A percentile compares a stretch with the other conserved stretches of the same genome.
These are phyloP conservation scores for Saccharomyces hybrid DNA, from an alignment of 1,139 yeast species.

Conservation along the genomic window DNA sequence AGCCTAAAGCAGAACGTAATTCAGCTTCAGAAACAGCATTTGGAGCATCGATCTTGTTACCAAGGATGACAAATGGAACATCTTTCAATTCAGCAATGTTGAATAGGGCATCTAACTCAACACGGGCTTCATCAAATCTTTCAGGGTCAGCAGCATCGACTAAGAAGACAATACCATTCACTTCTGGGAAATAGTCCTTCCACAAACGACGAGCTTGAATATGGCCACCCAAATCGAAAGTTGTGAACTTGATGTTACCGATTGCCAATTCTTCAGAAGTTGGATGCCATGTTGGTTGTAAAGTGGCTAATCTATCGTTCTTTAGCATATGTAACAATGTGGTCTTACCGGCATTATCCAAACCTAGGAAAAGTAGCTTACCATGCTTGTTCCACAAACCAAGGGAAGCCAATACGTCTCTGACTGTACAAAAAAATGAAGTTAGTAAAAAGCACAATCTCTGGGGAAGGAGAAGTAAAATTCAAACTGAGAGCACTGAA, in stretches of 20 bases:
- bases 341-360: slow-evolving; percentile 98
- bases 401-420: slow-evolving; percentile 85
- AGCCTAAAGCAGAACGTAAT: slow-evolving; percentile 82
- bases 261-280: slow-evolving; percentile 96
- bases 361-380: slow-evolving; percentile 86
- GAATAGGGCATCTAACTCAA: slow-evolving; percentile 87
- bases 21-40: slow-evolving; percentile 94
- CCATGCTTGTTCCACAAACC: slow-evolving; percentile 99
- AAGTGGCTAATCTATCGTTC: slow-evolving; percentile 94
- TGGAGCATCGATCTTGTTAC: slow-evolving; percentile 93
- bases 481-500: background rate
- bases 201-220: slow-evolving; percentile 97
- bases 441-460: background rate
- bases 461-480: background rate
- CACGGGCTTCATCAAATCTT: slow-evolving; percentile 89
- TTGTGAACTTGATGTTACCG: slow-evolving; percentile 93
- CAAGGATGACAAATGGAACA: slow-evolving; percentile 90
- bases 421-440: slow-evolving; percentile 41
- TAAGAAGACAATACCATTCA: slow-evolving; percentile 90
- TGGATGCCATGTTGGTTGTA: slow-evolving; percentile 97
- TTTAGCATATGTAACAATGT: slow-evolving; percentile 92
- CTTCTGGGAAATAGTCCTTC: slow-evolving; percentile 99
- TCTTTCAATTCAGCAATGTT: slow-evolving; percentile 81
- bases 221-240: slow-evolving; percentile 98
- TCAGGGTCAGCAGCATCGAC: slow-evolving; percentile 97